Percentiles rank a stretch among this genome's conserved stretches.
phyloP scores from a whole-genome alignment of 257 asterid genomes.

The Solanum chmielewskii region DNA sequence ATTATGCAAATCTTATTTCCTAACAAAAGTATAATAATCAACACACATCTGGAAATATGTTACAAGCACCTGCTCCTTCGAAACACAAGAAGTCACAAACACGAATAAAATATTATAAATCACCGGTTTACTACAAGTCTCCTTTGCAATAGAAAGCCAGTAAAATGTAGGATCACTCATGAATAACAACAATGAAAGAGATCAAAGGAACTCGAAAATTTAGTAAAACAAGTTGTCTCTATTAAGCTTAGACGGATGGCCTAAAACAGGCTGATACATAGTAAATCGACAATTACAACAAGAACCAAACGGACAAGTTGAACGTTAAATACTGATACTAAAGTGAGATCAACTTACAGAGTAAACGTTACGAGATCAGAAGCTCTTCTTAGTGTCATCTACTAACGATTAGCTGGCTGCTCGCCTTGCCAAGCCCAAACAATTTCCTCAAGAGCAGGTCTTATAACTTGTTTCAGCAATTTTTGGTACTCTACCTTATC shows the following conservation, averaged over 20 bases:
- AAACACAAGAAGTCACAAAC: neutral
- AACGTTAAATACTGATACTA: neutral
- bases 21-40: no score
- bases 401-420: neutral
- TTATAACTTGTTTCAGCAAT: slow-evolving; percentile 24
- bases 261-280: neutral
- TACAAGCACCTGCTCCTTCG: neutral
- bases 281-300: neutral
- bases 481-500: slow-evolving; percentile 39
- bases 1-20: no score
- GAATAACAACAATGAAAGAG: neutral
- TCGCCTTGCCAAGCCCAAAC: slow-evolving; percentile 54
- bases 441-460: slow-evolving; percentile 31
- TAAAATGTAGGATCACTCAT: neutral
- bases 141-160: neutral
- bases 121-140: neutral
- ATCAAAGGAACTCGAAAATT: neutral
- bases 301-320: neutral
- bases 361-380: neutral
- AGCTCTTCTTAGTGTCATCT: neutral
- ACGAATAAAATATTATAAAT: neutral
- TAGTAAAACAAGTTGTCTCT: neutral
- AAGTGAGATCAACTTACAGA: neutral
- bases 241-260: neutral
- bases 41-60: no score